Evolutionary conservation across 2,329 filamentous ascomycete species (phyloP).

Genomic region (Pleomassaria siparia): DNA sequence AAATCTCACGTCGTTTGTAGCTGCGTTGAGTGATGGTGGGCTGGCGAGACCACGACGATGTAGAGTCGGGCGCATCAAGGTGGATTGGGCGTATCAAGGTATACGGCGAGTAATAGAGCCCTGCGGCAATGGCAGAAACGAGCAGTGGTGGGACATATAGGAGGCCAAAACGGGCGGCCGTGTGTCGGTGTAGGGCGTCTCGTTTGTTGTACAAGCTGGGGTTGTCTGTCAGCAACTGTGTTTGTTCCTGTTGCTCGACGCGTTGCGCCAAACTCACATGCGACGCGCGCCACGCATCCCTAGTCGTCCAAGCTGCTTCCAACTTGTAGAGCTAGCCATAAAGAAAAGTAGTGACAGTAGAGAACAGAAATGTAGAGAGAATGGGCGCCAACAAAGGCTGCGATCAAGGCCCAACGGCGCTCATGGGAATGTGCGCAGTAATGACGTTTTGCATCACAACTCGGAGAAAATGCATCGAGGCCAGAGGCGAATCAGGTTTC

Average conservation of each 20-base stretch:
- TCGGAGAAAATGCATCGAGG: constrained; percentile 14
- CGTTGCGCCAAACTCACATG: constrained; percentile 19
- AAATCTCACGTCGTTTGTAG: constrained; percentile 17
- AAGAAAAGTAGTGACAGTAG: background rate
- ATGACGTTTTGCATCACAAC: constrained; percentile 24
- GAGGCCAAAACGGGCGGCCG: constrained; percentile 16
- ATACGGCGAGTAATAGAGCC: constrained; percentile 20
- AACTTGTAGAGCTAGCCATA: constrained; percentile 30
- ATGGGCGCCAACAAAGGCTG: background rate
- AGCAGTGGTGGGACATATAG: constrained; percentile 35
- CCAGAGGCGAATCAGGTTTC: constrained; percentile 21
- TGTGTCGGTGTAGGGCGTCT: constrained; percentile 11
- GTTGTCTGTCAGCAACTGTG: constrained; percentile 10
- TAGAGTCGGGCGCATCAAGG: constrained; percentile 30
- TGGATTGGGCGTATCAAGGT: constrained; percentile 25
- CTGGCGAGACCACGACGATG: constrained; percentile 17
- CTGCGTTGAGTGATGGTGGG: constrained; percentile 1
- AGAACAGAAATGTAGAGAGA: no score
- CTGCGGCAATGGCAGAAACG: constrained; percentile 24
- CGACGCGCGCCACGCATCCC: constrained; percentile 33
- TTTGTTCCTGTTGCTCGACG: background rate
- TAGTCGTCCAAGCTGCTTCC: constrained; percentile 26
- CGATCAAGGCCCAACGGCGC: constrained; percentile 19
- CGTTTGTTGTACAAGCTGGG: constrained; percentile 27
- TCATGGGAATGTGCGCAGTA: constrained; percentile 25